Percentiles rank a stretch among this genome's conserved stretches.
Evolutionary conservation across 2,329 filamentous ascomycete genomes (phyloP).

Genomic region (Fusarium palustre): DNA sequence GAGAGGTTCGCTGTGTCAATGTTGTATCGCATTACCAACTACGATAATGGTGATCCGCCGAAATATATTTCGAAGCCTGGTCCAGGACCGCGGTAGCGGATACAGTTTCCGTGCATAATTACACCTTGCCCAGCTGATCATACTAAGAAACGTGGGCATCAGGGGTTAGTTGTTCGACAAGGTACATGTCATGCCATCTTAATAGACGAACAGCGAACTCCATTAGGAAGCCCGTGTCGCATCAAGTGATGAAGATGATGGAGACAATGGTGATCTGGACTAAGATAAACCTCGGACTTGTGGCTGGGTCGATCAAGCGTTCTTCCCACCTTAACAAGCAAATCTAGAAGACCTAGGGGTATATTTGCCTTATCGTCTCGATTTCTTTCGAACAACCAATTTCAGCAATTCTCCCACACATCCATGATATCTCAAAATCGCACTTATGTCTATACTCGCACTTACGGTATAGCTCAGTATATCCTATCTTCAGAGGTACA

Average conservation of each 20-base stretch:
- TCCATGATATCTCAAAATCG: slow-evolving; percentile 19
- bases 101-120: slow-evolving; percentile 29
- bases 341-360: neutral
- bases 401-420: neutral
- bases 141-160: slow-evolving; percentile 34
- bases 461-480: slow-evolving; percentile 11
- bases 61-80: slow-evolving; percentile 12
- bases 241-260: slow-evolving; percentile 21
- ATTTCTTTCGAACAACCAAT: neutral
- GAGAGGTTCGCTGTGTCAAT: slow-evolving; percentile 11
- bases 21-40: slow-evolving; percentile 27
- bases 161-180: slow-evolving; percentile 21
- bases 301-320: slow-evolving; percentile 1
- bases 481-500: slow-evolving; percentile 15
- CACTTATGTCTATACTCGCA: neutral
- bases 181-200: slow-evolving; percentile 38
- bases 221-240: slow-evolving; percentile 30
- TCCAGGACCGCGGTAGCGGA: slow-evolving; percentile 24
- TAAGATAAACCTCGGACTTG: slow-evolving; percentile 37
- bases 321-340: neutral
- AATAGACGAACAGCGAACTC: slow-evolving; percentile 37
- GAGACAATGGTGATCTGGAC: slow-evolving; percentile 16
- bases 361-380: neutral
- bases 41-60: slow-evolving; percentile 9
- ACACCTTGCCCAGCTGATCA: slow-evolving; percentile 41